phyloP scores from a whole-genome alignment of 2,329 filamentous ascomycete species.

The Setomelanomma holmii region DNA sequence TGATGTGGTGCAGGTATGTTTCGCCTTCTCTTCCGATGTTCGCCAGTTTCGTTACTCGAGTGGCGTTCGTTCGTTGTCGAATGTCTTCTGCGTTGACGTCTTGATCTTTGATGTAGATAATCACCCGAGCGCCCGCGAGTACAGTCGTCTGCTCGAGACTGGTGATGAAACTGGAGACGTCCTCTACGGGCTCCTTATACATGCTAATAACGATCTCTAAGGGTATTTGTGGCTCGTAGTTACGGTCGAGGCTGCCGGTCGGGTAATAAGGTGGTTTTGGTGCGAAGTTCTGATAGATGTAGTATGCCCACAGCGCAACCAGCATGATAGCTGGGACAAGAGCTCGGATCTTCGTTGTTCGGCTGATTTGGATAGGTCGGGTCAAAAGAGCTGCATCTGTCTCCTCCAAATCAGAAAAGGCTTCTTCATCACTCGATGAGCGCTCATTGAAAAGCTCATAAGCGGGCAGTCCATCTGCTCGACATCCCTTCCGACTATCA shows the following conservation, averaged over 20 bases:
- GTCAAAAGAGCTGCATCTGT: too few species aligned
- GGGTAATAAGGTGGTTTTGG: constrained; percentile 5
- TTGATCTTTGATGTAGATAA: constrained; percentile 44
- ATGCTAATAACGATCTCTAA: constrained; percentile 49
- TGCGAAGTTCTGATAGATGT: constrained; percentile 23
- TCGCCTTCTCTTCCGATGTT: constrained; percentile 57
- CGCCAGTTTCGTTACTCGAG: constrained; percentile 30
- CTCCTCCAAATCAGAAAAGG: too few species aligned
- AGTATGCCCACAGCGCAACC: constrained; percentile 22
- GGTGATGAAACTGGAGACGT: constrained; percentile 31
- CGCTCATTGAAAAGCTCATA: too few species aligned
- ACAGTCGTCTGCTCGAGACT: constrained; percentile 26
- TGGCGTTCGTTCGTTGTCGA: constrained; percentile 29
- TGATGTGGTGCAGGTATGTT: constrained; percentile 57
- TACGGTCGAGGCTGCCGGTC: constrained; percentile 17
- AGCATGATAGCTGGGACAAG: constrained; percentile 14
- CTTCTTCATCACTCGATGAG: too few species aligned
- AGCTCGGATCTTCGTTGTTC: too few species aligned
- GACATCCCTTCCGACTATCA: background rate
- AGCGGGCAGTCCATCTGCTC: too few species aligned
- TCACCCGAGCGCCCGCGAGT: constrained; percentile 27
- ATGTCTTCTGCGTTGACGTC: constrained; percentile 29
- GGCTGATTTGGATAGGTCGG: too few species aligned
- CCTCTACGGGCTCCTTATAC: constrained; percentile 42
- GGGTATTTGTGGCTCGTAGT: constrained; percentile 25